Evolutionary conservation across 106 monocot species (phyloP).

Genomic region (Narthecium ossifragum): DNA sequence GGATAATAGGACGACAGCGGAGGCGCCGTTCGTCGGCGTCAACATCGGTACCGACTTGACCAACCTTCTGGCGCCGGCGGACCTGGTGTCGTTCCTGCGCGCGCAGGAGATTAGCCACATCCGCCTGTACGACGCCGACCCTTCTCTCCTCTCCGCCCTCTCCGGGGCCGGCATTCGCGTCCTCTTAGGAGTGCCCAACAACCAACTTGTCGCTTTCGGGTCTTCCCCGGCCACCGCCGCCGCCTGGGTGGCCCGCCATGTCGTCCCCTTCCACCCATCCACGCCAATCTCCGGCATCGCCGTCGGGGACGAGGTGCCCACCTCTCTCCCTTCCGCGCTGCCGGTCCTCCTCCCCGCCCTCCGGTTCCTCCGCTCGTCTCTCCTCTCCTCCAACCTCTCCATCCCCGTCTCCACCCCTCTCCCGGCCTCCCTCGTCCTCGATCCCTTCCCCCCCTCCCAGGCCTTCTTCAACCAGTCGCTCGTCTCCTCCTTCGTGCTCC

Average conservation of each 20-base stretch:
- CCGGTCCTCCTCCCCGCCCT: slow-evolving; percentile 68
- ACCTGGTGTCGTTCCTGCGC: slow-evolving; percentile 40
- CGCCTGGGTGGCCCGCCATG: slow-evolving; percentile 53
- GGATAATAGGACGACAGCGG: too few relatives aligned
- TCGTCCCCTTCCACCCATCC: slow-evolving; percentile 36
- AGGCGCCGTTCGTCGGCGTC: slow-evolving; percentile 59
- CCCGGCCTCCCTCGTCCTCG: slow-evolving; percentile 48
- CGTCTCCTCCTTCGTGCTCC: slow-evolving; percentile 34
- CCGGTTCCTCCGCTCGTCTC: slow-evolving; percentile 26
- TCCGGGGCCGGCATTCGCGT: slow-evolving; percentile 37
- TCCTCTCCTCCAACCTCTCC: slow-evolving; percentile 26
- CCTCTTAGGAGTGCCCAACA: slow-evolving; percentile 60
- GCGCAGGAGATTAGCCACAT: slow-evolving; percentile 61
- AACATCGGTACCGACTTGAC: slow-evolving; percentile 58
- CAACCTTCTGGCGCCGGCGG: slow-evolving; percentile 32
- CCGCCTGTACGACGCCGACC: slow-evolving; percentile 60
- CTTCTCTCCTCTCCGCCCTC: slow-evolving; percentile 51
- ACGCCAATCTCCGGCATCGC: slow-evolving; percentile 42
- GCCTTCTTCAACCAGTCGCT: slow-evolving; percentile 83
- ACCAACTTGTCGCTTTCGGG: slow-evolving; percentile 61
- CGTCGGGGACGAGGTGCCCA: slow-evolving; percentile 54
- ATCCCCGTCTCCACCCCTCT: slow-evolving; percentile 67
- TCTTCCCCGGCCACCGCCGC: slow-evolving; percentile 46
- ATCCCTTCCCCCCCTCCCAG: slow-evolving; percentile 89
- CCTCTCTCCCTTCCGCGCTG: slow-evolving; percentile 38